A percentile compares a stretch with the other conserved stretches of the same genome.
Evolutionary conservation across 805 yeast species (phyloP).

Genomic region (Wickerhamiella kurtzmanii): DNA sequence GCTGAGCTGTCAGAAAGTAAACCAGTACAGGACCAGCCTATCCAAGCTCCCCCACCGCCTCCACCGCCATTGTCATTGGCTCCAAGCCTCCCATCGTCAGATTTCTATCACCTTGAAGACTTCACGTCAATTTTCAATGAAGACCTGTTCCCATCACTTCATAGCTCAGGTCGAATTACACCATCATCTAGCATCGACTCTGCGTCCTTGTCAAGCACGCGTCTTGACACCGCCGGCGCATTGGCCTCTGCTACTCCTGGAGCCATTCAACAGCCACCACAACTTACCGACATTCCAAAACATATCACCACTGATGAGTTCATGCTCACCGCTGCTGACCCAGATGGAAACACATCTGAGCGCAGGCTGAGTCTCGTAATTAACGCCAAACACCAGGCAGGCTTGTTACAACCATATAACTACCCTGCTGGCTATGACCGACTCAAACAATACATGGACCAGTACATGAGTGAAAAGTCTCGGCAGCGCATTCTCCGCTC

Average conservation of each 20-base stretch:
- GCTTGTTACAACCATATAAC: slow-evolving; percentile 79
- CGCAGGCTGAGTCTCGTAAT: slow-evolving; percentile 87
- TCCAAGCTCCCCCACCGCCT: background rate
- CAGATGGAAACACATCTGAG: slow-evolving; percentile 87
- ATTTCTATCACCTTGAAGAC: background rate
- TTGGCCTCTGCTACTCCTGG: background rate
- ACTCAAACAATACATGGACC: slow-evolving; percentile 81
- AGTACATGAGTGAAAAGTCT: slow-evolving; percentile 72
- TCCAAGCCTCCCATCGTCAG: background rate
- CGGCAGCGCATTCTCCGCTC: slow-evolving; percentile 80
- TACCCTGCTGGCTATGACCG: slow-evolving; percentile 90
- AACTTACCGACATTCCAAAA: background rate
- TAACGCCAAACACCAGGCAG: slow-evolving; percentile 88
- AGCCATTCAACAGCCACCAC: background rate
- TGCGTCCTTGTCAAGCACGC: background rate
- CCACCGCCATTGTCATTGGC: slow-evolving; percentile 4
- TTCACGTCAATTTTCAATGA: slow-evolving; percentile 1
- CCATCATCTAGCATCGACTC: background rate
- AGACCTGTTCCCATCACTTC: background rate
- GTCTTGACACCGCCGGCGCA: background rate
- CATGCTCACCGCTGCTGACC: slow-evolving; percentile 93
- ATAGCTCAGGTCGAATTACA: background rate
- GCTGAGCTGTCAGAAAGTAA: background rate
- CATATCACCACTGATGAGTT: slow-evolving; percentile 52
- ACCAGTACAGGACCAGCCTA: too few species aligned